Conservation (phyloP, 2,329 filamentous ascomycete species). For the Exophiala sp. region DNA sequence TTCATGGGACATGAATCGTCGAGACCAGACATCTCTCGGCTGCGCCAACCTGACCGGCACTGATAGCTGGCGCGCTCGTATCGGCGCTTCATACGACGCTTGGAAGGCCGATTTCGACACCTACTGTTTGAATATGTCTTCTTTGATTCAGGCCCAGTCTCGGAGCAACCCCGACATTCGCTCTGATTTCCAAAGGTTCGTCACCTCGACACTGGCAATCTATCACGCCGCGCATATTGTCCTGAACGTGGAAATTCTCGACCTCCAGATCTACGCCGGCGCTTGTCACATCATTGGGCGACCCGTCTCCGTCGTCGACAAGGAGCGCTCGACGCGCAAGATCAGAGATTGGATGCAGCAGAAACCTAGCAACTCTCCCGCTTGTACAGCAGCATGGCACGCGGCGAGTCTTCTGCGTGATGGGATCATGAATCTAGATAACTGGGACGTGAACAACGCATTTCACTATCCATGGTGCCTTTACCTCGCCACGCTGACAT, state of each 20-base stretch:
- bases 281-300: constrained; percentile 55
- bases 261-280: constrained; percentile 58
- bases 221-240: constrained; percentile 55
- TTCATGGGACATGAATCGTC: constrained; percentile 55
- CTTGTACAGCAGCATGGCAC: constrained; percentile 48
- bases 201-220: constrained; percentile 48
- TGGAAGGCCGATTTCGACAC: constrained; percentile 56
- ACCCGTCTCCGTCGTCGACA: constrained; percentile 47
- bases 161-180: too few relatives aligned
- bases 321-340: constrained; percentile 45
- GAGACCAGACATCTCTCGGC: constrained; percentile 57
- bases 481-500: constrained; percentile 53
- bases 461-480: constrained; percentile 60
- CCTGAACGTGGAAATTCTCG: constrained; percentile 54
- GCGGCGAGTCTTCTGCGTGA: constrained; percentile 50
- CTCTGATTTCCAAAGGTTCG: constrained; percentile 45
- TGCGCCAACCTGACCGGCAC: too few relatives aligned
- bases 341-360: constrained; percentile 47
- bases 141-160: too few relatives aligned
- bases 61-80: too few relatives aligned
- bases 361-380: constrained; percentile 20
- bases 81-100: constrained; percentile 52
- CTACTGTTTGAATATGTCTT: constrained; percentile 42
- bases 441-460: constrained; percentile 48
- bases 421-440: constrained; percentile 45